Base-by-base conservation (phyloP, 495 filamentous ascomycete genomes). In the Penicillium silybi region DNA sequence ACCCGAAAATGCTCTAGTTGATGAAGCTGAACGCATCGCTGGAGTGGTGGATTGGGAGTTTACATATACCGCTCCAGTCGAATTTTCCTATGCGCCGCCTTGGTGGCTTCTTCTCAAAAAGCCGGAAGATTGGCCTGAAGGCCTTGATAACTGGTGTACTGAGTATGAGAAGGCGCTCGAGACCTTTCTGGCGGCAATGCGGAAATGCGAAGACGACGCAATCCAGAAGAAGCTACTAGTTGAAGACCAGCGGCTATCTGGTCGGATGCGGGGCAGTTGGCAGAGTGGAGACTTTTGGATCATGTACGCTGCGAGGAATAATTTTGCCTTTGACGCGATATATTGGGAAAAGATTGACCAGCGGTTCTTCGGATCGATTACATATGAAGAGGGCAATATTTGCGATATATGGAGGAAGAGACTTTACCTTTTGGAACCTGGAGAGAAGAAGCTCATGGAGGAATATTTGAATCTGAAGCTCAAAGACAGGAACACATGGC, bases 121-220 rank as follows among this genome's bases (percentile, higher is more conserved):
- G 46, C 46, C 46, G 46, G 46, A 48, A 48, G 18, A 48, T 48
- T 48, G 46, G 46, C 10, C 34, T 26, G 15, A 40, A 48, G 59
- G 56, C 48, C 39, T 63, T 26, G 63, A 66, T 7, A 46, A 54
- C 27, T 66, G 63, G 63, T 48, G 40, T 16, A 44, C 4, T 6
- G 17, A 51, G 42, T 67, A 54, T 44, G 58, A 62, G 7, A 19
- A 44, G 37, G 27, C 39, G 4, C 61, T 62, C 0, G 7, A 54
- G 19, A 59, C 53, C 6, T 63, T 62, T 29, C 52, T 66, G 0
- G 26, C 26, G 29, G 63, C 44, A 7, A 53, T 66, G 46, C 26
- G 8, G 11, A n/a, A 44, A 1, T 39, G 39, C 10, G 60, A 63
- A 46, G 54, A 63, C 13, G 23, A 39, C 10, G 44, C 43, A 1